These are phyloP conservation scores for Ulvella scutata DNA, from an alignment of 139 green algal species.

Conservation along the genomic window DNA sequence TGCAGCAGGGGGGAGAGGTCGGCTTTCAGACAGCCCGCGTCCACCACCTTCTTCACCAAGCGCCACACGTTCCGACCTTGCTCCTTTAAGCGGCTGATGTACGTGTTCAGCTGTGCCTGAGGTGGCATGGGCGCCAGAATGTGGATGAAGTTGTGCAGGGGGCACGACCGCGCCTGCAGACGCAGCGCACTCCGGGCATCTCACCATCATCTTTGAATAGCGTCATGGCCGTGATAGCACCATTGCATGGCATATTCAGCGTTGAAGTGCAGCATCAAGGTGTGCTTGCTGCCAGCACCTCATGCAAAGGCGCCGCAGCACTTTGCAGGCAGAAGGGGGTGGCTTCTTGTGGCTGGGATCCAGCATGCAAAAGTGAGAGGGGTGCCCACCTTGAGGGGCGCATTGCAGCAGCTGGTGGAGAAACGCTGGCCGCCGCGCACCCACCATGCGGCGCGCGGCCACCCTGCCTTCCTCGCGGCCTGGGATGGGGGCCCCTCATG, in stretches of 20 bases:
- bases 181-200: no score
- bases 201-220: no score
- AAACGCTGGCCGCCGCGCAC: neutral
- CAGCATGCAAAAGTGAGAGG: no score
- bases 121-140: conserved; percentile 7
- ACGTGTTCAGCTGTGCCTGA: conserved; percentile 24
- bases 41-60: conserved; percentile 25
- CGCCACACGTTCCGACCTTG: conserved; percentile 51
- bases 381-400: neutral
- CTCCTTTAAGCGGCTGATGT: conserved; percentile 55
- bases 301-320: no score
- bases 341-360: no score
- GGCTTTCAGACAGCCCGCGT: conserved; percentile 17
- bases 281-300: no score
- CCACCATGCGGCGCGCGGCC: conserved; percentile 26
- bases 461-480: conserved; percentile 21
- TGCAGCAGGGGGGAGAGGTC: neutral
- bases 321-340: no score
- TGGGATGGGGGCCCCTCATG: no score
- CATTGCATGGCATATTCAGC: no score
- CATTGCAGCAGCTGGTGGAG: neutral
- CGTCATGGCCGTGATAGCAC: no score
- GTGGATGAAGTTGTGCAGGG: neutral
- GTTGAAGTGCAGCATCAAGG: no score
- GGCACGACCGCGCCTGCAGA: neutral